Percentiles rank a stretch among this genome's conserved stretches.
Evolutionary conservation across 1,139 yeast genomes (phyloP).

Genomic region (Yamadazyma aaseri): DNA sequence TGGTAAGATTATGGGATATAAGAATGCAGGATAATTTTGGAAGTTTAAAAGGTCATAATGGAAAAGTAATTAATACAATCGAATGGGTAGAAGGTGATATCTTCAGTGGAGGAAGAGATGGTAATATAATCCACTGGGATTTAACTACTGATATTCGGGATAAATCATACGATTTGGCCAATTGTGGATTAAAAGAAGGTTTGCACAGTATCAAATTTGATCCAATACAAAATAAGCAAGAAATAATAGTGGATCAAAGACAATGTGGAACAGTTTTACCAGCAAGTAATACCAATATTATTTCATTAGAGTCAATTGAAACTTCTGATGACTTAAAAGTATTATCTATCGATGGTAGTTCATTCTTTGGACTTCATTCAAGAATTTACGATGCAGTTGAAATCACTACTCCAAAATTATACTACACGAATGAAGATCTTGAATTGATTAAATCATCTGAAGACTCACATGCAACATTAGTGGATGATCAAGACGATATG

Average conservation of each 20-base stretch:
- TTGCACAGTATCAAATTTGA: constrained; percentile 41
- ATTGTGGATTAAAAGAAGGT: constrained; percentile 50
- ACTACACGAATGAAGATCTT: constrained; percentile 36
- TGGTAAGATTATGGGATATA: constrained; percentile 73
- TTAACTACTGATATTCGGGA: constrained; percentile 31
- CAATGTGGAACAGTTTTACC: constrained; percentile 65
- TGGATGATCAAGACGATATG: constrained; percentile 15
- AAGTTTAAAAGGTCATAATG: constrained; percentile 56
- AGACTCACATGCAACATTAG: constrained; percentile 28
- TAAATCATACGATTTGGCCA: constrained; percentile 22
- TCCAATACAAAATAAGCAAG: constrained; percentile 29
- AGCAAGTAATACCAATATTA: constrained; percentile 52
- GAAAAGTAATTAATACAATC: constrained; percentile 48
- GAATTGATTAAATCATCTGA: constrained; percentile 20
- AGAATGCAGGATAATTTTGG: constrained; percentile 58
- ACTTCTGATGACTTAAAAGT: constrained; percentile 34
- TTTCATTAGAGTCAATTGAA: constrained; percentile 40
- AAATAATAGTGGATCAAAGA: constrained; percentile 35
- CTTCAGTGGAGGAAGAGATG: constrained; percentile 69
- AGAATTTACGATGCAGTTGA: constrained; percentile 37
- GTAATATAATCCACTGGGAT: constrained; percentile 75
- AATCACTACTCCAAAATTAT: constrained; percentile 21
- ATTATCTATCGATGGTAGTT: constrained; percentile 52
- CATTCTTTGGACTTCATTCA: constrained; percentile 56
- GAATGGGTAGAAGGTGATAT: constrained; percentile 65